phyloP scores from a whole-genome alignment of 208 protist species.

The Herpetomonas samuelpessoai region DNA sequence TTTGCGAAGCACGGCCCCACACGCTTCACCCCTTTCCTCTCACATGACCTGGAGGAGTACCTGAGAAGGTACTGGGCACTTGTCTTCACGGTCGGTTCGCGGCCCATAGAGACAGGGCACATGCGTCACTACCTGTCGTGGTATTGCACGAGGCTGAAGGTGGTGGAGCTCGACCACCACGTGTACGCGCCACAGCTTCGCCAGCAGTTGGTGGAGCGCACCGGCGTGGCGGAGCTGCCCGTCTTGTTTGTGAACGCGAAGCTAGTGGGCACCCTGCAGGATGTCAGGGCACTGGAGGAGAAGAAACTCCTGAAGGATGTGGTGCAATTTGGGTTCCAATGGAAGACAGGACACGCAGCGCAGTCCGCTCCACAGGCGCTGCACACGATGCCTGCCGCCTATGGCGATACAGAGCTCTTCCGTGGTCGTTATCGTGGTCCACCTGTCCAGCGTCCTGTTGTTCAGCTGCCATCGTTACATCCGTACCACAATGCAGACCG shows the following conservation, averaged over 20 bases:
- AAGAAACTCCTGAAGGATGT: conserved; percentile 78
- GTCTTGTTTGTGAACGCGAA: conserved; percentile 86
- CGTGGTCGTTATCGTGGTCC: conserved; percentile 74
- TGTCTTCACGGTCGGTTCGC: conserved; percentile 73
- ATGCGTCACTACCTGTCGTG: conserved; percentile 88
- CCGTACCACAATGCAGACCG: conserved; percentile 34
- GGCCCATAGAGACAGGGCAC: conserved; percentile 73
- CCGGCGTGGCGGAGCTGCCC: conserved; percentile 55
- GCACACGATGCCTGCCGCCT: conserved; percentile 60
- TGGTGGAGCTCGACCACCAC: conserved; percentile 88
- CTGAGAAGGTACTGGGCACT: conserved; percentile 80
- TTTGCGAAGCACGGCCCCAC: neutral
- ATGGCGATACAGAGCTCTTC: conserved; percentile 78
- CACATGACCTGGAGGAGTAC: conserved; percentile 54
- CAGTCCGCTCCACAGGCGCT: conserved; percentile 38
- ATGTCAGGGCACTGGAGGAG: conserved; percentile 68
- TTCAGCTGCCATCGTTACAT: conserved; percentile 70
- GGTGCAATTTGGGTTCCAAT: conserved; percentile 89
- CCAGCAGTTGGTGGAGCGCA: conserved; percentile 32
- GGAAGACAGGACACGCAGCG: conserved; percentile 48
- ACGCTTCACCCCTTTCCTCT: conserved; percentile 64
- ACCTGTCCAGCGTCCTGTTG: conserved; percentile 62
- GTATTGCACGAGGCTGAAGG: conserved; percentile 85
- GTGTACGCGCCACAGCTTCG: conserved; percentile 54
- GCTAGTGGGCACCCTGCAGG: conserved; percentile 64